These are phyloP conservation scores for Oryza meridionalis DNA, from an alignment of 176 grass and related monocot genomes.

Conservation along the genomic window DNA sequence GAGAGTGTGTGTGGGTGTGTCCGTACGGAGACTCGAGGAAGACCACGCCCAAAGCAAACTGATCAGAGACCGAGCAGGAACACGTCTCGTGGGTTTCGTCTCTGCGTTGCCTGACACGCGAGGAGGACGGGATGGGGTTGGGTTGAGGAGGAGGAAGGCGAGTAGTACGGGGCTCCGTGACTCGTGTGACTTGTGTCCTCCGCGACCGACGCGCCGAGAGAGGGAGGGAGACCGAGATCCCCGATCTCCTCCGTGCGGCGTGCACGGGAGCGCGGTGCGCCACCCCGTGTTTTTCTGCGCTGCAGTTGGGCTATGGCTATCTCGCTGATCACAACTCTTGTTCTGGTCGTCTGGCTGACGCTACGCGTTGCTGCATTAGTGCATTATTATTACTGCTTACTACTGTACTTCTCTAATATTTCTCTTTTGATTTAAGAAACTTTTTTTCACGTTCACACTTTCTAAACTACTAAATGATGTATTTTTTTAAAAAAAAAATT, in stretches of 20 bases:
- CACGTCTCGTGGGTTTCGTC: slow-evolving; percentile 33
- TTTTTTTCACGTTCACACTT: too few species aligned
- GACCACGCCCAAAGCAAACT: not conserved
- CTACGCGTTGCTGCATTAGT: too few species aligned
- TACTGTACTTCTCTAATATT: too few species aligned
- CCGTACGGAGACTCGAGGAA: slow-evolving; percentile 25
- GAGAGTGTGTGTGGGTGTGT: not conserved
- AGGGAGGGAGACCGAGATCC: slow-evolving; percentile 31
- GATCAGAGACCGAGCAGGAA: not conserved
- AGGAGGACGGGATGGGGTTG: not conserved
- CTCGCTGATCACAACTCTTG: not conserved
- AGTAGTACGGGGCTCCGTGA: slow-evolving; percentile 19
- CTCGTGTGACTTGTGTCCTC: slow-evolving; percentile 12
- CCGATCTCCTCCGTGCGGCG: slow-evolving; percentile 57
- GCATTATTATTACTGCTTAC: too few species aligned
- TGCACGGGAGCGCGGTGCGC: not conserved
- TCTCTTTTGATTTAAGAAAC: too few species aligned
- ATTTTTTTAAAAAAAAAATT: too few species aligned
- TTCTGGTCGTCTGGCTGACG: too few species aligned
- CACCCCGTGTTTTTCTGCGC: not conserved
- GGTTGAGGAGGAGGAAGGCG: not conserved
- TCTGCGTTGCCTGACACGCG: too few species aligned
- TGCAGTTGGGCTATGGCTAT: not conserved
- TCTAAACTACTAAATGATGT: too few species aligned
- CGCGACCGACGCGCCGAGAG: not conserved